These are phyloP conservation scores for Hibiscus syriacus DNA, from an alignment of 345 rosid species.

Conservation along the genomic window DNA sequence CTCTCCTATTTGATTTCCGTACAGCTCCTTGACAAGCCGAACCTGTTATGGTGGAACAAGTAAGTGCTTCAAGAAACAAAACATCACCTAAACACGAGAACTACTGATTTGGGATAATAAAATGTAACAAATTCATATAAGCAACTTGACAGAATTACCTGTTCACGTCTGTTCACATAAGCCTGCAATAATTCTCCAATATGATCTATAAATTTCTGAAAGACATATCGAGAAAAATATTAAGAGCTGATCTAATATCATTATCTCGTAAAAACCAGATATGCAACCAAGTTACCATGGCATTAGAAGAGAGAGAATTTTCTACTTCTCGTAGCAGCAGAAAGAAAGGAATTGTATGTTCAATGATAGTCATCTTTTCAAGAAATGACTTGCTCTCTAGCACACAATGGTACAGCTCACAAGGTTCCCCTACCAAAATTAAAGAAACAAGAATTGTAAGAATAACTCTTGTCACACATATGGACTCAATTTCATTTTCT, in stretches of 20 bases:
- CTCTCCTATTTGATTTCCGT: slow-evolving; percentile 88
- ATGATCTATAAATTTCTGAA: slow-evolving; percentile 71
- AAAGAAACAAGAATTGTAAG: neutral
- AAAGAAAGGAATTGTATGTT: slow-evolving; percentile 95
- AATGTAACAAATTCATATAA: neutral
- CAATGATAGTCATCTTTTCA: slow-evolving; percentile 86
- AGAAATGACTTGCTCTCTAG: slow-evolving; percentile 93
- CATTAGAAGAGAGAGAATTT: slow-evolving; percentile 76
- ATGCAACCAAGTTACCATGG: slow-evolving; percentile 90
- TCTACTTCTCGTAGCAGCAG: slow-evolving; percentile 82
- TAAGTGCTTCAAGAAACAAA: slow-evolving; percentile 7
- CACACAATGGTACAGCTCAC: slow-evolving; percentile 78
- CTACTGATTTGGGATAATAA: neutral
- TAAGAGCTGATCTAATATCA: no score
- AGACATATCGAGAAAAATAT: no score
- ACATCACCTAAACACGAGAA: neutral
- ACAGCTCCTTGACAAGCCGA: slow-evolving; percentile 80
- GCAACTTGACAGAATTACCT: slow-evolving; percentile 40
- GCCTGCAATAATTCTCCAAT: slow-evolving; percentile 63
- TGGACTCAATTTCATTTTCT: no score
- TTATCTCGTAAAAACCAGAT: no score
- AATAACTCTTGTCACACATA: neutral
- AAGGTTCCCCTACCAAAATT: slow-evolving; percentile 63
- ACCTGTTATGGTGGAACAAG: slow-evolving; percentile 40
- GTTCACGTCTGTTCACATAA: slow-evolving; percentile 32